Conservation (phyloP, 257 asterid genomes). For the Craterostigma plantagineum region DNA sequence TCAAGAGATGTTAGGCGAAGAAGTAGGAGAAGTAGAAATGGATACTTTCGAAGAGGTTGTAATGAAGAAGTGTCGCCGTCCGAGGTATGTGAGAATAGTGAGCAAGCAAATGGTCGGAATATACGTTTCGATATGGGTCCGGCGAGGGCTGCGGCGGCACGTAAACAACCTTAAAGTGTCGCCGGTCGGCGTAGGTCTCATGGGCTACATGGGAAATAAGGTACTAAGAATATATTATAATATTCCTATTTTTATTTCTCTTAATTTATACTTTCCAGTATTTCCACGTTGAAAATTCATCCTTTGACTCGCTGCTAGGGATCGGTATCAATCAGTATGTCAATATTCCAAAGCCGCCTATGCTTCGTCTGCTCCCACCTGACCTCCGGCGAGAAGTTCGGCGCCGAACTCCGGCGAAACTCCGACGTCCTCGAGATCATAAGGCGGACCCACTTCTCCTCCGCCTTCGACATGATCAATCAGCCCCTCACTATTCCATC, state of each 20-base stretch:
- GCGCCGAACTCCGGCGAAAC: conserved; percentile 67
- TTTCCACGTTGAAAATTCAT: too few species aligned
- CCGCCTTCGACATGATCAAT: conserved; percentile 37
- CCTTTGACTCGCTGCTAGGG: too few species aligned
- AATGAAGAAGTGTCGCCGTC: conserved; percentile 6
- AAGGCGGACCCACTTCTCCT: conserved; percentile 63
- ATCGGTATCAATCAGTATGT: conserved; percentile 85
- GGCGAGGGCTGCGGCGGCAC: conserved; percentile 61
- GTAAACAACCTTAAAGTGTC: conserved; percentile 76
- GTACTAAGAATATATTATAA: too few species aligned
- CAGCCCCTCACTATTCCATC: conserved; percentile 79
- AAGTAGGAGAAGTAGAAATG: conserved; percentile 16
- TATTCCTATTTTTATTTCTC: too few species aligned
- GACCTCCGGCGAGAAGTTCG: conserved; percentile 68
- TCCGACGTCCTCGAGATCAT: conserved; percentile 65
- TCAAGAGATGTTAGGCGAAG: too few species aligned
- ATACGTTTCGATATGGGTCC: conserved; percentile 81
- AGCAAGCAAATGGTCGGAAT: conserved; percentile 99
- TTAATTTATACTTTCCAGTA: too few species aligned
- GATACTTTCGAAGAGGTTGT: conserved; percentile 22
- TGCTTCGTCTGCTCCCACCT: conserved; percentile 94
- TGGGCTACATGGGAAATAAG: conserved; percentile 98
- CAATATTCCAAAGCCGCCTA: conserved; percentile 62
- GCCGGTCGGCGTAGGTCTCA: conserved; percentile 86
- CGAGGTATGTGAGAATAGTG: conserved; percentile 53